phyloP scores from a whole-genome alignment of 2,329 filamentous ascomycete species.

The Colletotrichum aenigma region DNA sequence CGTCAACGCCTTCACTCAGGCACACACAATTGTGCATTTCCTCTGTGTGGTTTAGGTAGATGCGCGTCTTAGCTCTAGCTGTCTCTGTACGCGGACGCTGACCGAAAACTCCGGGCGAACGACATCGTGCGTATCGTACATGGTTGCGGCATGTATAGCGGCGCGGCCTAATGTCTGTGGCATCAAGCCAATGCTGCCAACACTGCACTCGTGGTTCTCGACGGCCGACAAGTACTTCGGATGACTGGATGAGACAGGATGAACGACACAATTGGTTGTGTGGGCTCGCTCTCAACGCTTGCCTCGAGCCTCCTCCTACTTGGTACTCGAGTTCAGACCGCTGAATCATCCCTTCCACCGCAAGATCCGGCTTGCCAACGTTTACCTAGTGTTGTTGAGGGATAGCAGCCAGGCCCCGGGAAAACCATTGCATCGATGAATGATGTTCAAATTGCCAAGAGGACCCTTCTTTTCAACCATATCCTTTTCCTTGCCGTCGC shows the following conservation, averaged over 20 bases:
- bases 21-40: neutral
- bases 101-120: neutral
- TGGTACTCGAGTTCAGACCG: neutral
- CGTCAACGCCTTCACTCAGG: neutral
- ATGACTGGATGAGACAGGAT: slow-evolving; percentile 3
- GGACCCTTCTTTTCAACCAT: slow-evolving; percentile 10
- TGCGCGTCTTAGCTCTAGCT: neutral
- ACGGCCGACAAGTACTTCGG: neutral
- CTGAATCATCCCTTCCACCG: neutral
- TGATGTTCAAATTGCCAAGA: neutral
- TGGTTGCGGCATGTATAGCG: neutral
- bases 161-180: slow-evolving; percentile 1
- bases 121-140: neutral
- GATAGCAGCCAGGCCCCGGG: neutral
- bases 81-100: neutral
- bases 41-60: neutral
- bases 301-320: neutral
- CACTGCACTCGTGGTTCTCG: neutral
- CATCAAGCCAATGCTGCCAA: slow-evolving; percentile 1
- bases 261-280: neutral
- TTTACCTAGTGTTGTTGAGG: neutral
- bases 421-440: neutral
- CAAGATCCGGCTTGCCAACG: neutral
- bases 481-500: neutral
- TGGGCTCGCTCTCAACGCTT: neutral